phyloP scores from a whole-genome alignment of 116 monocot genomes.

The Zostera marina region DNA sequence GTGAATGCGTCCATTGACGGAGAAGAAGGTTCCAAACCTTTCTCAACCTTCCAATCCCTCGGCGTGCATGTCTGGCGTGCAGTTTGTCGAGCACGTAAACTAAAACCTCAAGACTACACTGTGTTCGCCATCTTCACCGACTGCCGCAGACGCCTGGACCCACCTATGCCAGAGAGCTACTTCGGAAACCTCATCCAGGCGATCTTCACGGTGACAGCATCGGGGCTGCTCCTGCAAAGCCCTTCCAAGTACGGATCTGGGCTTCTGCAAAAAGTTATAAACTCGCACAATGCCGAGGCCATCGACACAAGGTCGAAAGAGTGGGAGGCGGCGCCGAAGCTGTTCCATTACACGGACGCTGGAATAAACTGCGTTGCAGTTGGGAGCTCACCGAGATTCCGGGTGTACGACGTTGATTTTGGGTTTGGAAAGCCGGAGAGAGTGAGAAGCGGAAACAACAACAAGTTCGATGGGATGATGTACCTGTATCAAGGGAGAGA shows the following conservation, averaged over 20 bases:
- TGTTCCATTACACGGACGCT: constrained; percentile 47
- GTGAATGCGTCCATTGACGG: constrained; percentile 26
- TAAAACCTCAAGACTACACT: constrained; percentile 51
- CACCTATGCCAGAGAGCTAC: constrained; percentile 49
- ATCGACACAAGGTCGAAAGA: constrained; percentile 40
- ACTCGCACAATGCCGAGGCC: constrained; percentile 47
- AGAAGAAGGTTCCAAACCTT: constrained; percentile 27
- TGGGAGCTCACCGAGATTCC: constrained; percentile 86
- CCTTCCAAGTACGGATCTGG: constrained; percentile 33
- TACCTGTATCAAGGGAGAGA: constrained; percentile 73
- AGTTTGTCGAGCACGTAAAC: constrained; percentile 59
- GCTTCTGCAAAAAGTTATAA: constrained; percentile 51
- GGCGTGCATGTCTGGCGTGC: constrained; percentile 70
- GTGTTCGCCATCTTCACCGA: constrained; percentile 79
- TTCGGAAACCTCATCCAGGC: constrained; percentile 89
- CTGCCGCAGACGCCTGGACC: constrained; percentile 57
- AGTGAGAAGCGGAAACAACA: constrained; percentile 76
- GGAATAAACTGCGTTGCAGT: constrained; percentile 29
- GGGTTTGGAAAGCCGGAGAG: constrained; percentile 77
- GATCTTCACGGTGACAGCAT: constrained; percentile 59
- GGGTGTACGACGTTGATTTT: constrained; percentile 84
- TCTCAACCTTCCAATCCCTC: constrained; percentile 89
- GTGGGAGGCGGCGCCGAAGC: constrained; percentile 76
- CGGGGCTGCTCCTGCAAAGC: constrained; percentile 30
- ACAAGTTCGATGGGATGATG: constrained; percentile 96